Base-by-base conservation (phyloP, 148 eudicot species). In the Silene latifolia region DNA sequence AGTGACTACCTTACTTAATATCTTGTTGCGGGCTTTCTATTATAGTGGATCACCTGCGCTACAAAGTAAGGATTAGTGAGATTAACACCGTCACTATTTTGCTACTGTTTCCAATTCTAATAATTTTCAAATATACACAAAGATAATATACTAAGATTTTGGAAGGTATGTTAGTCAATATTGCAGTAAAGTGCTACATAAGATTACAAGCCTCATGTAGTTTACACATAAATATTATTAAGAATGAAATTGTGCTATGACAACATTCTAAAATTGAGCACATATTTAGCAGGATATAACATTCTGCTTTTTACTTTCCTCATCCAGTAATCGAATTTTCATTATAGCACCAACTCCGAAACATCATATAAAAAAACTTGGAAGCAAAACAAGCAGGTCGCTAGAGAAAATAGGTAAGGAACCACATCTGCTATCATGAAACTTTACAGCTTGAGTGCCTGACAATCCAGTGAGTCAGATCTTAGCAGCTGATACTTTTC, bases 21-120 rank as follows among this genome's bases (percentile, higher is more conserved):
- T 75, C 79, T 80, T 58, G 47, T 44, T 29, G 63, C 63, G 71
- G 63, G 76, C 66, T 63, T 78, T 69, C 76, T 58, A 48, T 39
- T 62, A 77, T 54, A 71, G 72, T 74, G 69, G 69, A 79, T 79
- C 86, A 82, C 76, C 14, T 48, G 19, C 82, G 86, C 89, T 86
- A 85, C 76, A 82, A 77, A 69, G 63, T 18, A 47, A 24, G 60
- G 61, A 74, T 20, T 15, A 23, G 61, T 64, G 47, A 69, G 13
- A 74, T 80, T 67, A 72, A 54, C 13, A 66, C 35, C 48, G 5
- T 39, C 3, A 7, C 42, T 23, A 23, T 11, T 32, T 7, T 15
- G 18, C 14, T 29, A 10, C 19, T 39, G 44, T 7, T 39, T 39
- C 44, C 44, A 39, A 39, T 39, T 39, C 35, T 32, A 32, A 32